Evolutionary conservation across 2,329 filamentous ascomycete species (phyloP).

Genomic region (Dissoconium aciculare): DNA sequence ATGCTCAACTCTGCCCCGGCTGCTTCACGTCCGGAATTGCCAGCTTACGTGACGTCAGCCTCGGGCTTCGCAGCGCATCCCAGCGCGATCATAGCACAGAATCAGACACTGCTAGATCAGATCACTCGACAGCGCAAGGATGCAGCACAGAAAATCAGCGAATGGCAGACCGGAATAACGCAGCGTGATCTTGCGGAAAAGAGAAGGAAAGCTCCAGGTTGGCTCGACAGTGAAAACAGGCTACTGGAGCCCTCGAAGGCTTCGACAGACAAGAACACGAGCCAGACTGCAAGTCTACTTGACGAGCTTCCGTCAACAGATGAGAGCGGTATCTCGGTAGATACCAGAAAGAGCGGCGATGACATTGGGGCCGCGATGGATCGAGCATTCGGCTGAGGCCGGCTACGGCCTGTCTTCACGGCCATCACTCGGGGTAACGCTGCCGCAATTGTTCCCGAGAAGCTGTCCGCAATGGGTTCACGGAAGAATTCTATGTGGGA

Average conservation of each 20-base stretch:
- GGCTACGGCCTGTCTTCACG: too few relatives aligned
- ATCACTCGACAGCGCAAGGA: constrained; percentile 53
- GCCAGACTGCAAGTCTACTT: constrained; percentile 13
- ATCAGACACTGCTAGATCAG: constrained; percentile 62
- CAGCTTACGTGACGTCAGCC: constrained; percentile 60
- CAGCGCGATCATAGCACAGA: constrained; percentile 70
- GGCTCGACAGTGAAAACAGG: constrained; percentile 59
- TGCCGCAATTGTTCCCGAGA: too few relatives aligned
- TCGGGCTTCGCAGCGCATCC: constrained; percentile 64
- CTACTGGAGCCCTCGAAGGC: constrained; percentile 52
- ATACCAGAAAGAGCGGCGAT: constrained; percentile 14
- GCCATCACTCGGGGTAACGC: too few relatives aligned
- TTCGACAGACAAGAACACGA: constrained; percentile 6
- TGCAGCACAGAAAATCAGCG: constrained; percentile 50
- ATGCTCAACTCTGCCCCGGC: constrained; percentile 37
- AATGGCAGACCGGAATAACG: constrained; percentile 52
- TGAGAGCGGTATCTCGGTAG: constrained; percentile 5
- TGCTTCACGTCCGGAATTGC: constrained; percentile 27
- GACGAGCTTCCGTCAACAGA: constrained; percentile 10
- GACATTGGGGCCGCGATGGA: constrained; percentile 25
- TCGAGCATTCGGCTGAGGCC: constrained; percentile 24
- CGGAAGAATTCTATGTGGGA: too few relatives aligned
- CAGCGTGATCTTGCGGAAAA: constrained; percentile 63
- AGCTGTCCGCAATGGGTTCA: too few relatives aligned
- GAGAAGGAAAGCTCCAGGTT: constrained; percentile 62